These are phyloP conservation scores for Gremmenia infestans DNA, from an alignment of 2,329 filamentous ascomycete species.

Conservation along the genomic window DNA sequence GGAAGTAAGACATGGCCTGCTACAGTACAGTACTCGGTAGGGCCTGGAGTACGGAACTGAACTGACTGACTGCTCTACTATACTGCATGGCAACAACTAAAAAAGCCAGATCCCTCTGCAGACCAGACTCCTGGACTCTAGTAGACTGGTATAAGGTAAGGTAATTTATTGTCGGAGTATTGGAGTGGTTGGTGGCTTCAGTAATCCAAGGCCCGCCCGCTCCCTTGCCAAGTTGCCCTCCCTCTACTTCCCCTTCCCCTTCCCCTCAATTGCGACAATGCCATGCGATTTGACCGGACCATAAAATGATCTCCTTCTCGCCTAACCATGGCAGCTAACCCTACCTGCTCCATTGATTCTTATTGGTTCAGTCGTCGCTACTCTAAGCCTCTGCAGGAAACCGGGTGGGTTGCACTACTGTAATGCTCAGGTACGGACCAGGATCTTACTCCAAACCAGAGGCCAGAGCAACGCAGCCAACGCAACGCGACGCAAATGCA, in stretches of 20 bases:
- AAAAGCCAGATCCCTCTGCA: background rate
- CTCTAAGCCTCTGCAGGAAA: slow-evolving; percentile 10
- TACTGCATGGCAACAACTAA: background rate
- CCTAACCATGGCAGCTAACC: background rate
- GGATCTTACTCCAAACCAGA: slow-evolving; percentile 10
- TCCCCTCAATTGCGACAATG: background rate
- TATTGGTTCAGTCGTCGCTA: slow-evolving; percentile 7
- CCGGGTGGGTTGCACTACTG: slow-evolving; percentile 14
- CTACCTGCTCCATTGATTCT: background rate
- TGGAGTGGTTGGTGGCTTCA: background rate
- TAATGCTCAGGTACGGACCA: slow-evolving; percentile 20
- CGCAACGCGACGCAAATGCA: no score
- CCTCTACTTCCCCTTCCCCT: no score
- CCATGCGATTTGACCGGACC: background rate
- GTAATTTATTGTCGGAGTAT: no score
- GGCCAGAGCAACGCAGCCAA: background rate
- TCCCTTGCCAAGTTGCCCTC: no score
- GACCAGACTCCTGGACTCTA: background rate
- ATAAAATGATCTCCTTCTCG: slow-evolving; percentile 2
- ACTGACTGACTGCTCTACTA: background rate
- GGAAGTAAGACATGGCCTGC: background rate
- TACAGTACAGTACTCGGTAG: background rate
- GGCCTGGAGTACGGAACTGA: no score
- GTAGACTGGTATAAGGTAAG: no score
- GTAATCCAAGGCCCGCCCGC: background rate